Base-by-base conservation (phyloP, 2,329 filamentous ascomycete genomes). In the Paracorniculantispora psalliotae region DNA sequence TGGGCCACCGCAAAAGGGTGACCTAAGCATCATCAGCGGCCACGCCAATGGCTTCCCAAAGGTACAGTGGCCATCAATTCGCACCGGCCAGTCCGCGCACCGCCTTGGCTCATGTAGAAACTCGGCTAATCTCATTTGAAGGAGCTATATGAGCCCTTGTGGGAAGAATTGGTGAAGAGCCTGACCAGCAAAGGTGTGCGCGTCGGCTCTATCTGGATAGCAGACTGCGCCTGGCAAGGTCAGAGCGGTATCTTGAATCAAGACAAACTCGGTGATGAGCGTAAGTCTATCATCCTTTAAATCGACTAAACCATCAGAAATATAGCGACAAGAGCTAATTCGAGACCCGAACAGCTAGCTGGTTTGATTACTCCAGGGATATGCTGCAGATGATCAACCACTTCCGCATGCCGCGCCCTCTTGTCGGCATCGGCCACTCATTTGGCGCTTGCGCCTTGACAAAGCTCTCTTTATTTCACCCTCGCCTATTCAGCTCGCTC, bases 31-130 rank as follows among this genome's bases (percentile, higher is more conserved):
- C 60, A 85, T 97, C 58, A 91, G 83, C 12, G 88, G 88, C 4
- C 92, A 97, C 74, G 93, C 91, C 52, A 97, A 97, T 76, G 93
- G 88, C 12, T 96, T 97, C 65, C 89, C 91, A 12, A 97, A 97
- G 81, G 90, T 90, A 71, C 57, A 67, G 28, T 33, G 3, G 1
- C 35, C 10, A 26, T 10, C 13, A 15, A 19, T 6, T 41, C 17
- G 2, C 17, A 7, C 21, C 44, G 10, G 7, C 46, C 30, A 48
- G n/a, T n/a, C 12, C 39, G 8, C 52, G 59, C 6, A 12, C 1
- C 19, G 6, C 8, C 5, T 21, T 21, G 2, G 8, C 19, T 10
- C 13, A 46, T 17, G 21, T 17, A 43, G 12, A 3, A 15, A 30
- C 6, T 46, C 56, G 17, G 57, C 39, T 44, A n/a, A 60, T 43